These are phyloP conservation scores for Mrakia gelida DNA, from an alignment of 768 basidiomycete species.

Conservation along the genomic window DNA sequence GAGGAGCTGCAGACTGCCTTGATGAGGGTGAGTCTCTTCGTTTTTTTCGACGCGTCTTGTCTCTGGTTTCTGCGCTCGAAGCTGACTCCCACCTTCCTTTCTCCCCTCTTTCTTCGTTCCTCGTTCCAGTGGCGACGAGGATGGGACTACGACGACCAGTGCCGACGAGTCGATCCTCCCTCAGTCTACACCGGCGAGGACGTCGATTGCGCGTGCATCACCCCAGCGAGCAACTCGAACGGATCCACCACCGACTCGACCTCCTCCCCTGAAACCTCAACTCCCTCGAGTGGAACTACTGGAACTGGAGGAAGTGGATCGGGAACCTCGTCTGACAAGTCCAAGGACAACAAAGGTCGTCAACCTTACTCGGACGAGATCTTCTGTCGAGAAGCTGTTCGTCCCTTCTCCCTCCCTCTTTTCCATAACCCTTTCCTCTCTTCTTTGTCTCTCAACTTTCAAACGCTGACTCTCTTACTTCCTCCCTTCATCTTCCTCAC, in stretches of 20 bases:
- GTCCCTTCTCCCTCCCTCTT: constrained; percentile 16
- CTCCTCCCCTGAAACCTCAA: constrained; percentile 16
- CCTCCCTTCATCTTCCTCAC: constrained; percentile 36
- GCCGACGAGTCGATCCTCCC: constrained; percentile 34
- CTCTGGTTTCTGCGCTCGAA: no score
- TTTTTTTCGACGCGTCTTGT: not conserved
- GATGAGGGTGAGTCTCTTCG: constrained; percentile 32
- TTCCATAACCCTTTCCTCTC: constrained; percentile 37
- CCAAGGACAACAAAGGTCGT: not conserved
- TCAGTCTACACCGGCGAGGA: constrained; percentile 10
- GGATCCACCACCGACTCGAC: not conserved
- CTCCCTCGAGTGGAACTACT: not conserved
- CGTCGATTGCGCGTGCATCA: constrained; percentile 3
- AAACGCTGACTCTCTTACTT: constrained; percentile 1
- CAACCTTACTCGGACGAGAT: constrained; percentile 30
- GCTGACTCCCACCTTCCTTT: no score
- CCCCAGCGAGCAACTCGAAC: not conserved
- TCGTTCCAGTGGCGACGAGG: constrained; percentile 47
- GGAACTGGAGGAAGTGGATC: not conserved
- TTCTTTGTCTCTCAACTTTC: not conserved
- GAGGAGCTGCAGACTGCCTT: constrained; percentile 36
- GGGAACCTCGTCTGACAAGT: not conserved
- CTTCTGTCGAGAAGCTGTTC: constrained; percentile 42
- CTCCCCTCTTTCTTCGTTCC: not conserved
- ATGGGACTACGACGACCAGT: constrained; percentile 47